Percentiles rank a stretch among this genome's conserved stretches.
These are phyloP conservation scores for Melaleuca quinquenervia DNA, from an alignment of 345 rosid genomes.

Conservation along the genomic window DNA sequence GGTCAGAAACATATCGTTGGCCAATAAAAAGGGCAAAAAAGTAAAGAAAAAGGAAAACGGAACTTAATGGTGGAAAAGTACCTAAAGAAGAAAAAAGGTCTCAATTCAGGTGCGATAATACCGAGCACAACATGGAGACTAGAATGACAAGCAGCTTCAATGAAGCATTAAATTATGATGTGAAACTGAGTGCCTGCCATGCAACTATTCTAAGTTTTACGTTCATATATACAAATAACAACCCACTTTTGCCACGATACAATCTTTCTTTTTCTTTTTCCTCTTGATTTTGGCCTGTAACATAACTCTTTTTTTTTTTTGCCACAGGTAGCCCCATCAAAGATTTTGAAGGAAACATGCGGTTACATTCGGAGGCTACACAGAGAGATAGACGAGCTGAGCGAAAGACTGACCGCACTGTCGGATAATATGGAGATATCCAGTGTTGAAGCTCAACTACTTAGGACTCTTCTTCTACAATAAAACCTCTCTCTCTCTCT, in stretches of 20 bases:
- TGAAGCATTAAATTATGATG: neutral
- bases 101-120: neutral
- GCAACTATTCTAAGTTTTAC: neutral
- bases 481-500: neutral
- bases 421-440: neutral
- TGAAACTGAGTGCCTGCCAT: neutral
- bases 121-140: neutral
- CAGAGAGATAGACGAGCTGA: slow-evolving; percentile 8
- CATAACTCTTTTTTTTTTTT: neutral
- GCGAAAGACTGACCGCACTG: neutral
- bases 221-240: neutral
- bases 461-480: neutral
- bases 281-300: neutral
- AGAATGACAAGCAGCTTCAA: neutral
- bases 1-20: neutral
- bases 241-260: neutral
- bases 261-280: neutral
- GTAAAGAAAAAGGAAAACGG: neutral
- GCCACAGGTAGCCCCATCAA: neutral
- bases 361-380: slow-evolving; percentile 4
- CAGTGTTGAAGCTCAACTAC: neutral
- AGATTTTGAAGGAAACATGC: slow-evolving; percentile 7
- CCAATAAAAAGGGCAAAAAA: neutral
- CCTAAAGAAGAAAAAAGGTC: neutral
- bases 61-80: neutral